Base-by-base conservation (phyloP, 202 grass and related monocot species). In the Digitaria exilis region DNA sequence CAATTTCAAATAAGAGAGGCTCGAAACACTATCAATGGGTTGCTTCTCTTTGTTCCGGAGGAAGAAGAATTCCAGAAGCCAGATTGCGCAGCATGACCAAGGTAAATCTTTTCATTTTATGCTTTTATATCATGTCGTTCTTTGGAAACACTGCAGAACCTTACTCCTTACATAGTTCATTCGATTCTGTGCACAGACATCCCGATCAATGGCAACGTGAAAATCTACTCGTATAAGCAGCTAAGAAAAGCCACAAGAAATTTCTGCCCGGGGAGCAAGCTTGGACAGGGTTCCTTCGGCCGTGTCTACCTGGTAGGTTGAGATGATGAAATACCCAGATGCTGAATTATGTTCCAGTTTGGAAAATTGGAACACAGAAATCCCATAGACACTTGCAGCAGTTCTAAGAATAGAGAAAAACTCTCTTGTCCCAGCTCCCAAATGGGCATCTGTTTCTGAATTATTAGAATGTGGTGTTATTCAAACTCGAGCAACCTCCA, bases 231-330 rank as follows among this genome's bases (percentile, higher is more conserved):
- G 14, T 91, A 72, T 81, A 97, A 87, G 49, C 86, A 94, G 57
- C 54, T 97, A 58, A 91, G 51, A 37, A 88, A 82, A 80, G 92
- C 94, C 37, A 97, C 92, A 22, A 75, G 84, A 61, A 90, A 92
- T 34, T 97, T 97, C 77, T 68, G 51, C 78, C 32, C 29, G 6
- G 78, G 44, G 62, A 92, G 89, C 61, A 97, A 92, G 87, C 82
- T 97, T 66, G 94, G 94, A 32, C 77, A 97, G 80, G 94, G 94
- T 80, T 93, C 92, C 73, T 97, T 94, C 59, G 92, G 94, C n/a
- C 84, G 80, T 46, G 94, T 97, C 17, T 97, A 94, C 82, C 69
- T 91, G 88, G 94, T 91, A 77, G 78, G 60, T 90, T 92, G 58
- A 58, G 22, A 25, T 1, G 8, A n/a, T 57, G 54, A 85, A 41